Conservation (phyloP, 257 asterid genomes). For the Linderniella brevidens region DNA sequence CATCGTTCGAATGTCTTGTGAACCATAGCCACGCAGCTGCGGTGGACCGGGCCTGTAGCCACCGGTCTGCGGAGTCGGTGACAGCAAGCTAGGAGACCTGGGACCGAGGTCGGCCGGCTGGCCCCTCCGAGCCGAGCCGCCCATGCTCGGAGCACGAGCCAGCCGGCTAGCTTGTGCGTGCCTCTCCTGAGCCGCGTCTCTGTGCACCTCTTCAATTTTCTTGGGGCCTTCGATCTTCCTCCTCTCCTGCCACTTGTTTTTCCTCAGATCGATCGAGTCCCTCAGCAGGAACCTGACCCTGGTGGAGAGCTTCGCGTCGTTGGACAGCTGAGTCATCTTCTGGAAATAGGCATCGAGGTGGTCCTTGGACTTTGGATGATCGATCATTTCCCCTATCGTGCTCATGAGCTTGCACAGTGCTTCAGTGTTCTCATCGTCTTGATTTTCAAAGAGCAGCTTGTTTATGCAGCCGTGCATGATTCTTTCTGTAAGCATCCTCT, state of each 20-base stretch:
- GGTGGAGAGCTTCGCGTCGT: constrained; percentile 65
- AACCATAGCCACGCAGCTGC: constrained; percentile 51
- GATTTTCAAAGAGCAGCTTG: constrained; percentile 52
- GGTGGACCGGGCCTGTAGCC: constrained; percentile 34
- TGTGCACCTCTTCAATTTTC: constrained; percentile 87
- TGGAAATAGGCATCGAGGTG: constrained; percentile 64
- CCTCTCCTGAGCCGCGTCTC: constrained; percentile 95
- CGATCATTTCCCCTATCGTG: constrained; percentile 91
- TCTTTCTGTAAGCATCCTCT: constrained; percentile 90
- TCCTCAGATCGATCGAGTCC: constrained; percentile 84
- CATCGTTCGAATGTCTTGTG: constrained; percentile 41
- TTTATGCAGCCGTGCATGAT: constrained; percentile 85
- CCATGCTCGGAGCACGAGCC: constrained; percentile 53
- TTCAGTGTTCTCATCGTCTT: constrained; percentile 84
- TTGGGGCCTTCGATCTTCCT: constrained; percentile 96
- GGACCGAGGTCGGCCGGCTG: constrained; percentile 33
- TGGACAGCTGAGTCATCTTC: constrained; percentile 46
- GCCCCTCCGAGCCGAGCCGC: constrained; percentile 43
- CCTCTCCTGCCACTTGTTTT: constrained; percentile 94
- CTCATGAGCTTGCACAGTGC: constrained; percentile 95
- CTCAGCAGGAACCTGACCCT: constrained; percentile 88
- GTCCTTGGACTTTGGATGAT: constrained; percentile 64
- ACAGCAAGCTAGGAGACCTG: constrained; percentile 38
- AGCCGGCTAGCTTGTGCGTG: constrained; percentile 61
- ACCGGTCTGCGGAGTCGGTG: constrained; percentile 26